These are phyloP conservation scores for Murraya koenigii DNA, from an alignment of 345 rosid species.

Conservation along the genomic window DNA sequence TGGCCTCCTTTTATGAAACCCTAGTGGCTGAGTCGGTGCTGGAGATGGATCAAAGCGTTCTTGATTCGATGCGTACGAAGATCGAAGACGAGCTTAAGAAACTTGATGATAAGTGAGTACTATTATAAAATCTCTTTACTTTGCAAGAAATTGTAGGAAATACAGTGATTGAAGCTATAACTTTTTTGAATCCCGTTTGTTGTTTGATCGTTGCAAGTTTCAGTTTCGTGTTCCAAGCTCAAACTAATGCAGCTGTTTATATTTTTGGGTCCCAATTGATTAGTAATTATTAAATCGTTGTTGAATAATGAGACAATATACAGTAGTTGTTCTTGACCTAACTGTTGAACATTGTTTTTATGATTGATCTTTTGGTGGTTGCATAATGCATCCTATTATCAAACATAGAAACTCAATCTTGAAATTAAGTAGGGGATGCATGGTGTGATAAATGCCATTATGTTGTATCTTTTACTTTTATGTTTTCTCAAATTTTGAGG, in stretches of 20 bases:
- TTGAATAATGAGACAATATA: background rate
- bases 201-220: background rate
- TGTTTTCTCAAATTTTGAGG: background rate
- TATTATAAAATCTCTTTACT: background rate
- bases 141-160: background rate
- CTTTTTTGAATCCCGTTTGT: background rate
- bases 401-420: background rate
- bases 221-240: background rate
- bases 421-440: background rate
- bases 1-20: constrained; percentile 85
- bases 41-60: constrained; percentile 63
- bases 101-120: constrained; percentile 85
- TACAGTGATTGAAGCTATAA: background rate
- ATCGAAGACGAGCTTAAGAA: constrained; percentile 81
- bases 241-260: background rate
- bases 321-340: background rate
- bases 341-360: background rate
- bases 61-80: constrained; percentile 61
- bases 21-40: constrained; percentile 62
- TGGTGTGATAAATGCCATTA: background rate
- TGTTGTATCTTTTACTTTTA: background rate
- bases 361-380: background rate
- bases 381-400: background rate
- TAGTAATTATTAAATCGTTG: background rate
- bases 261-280: background rate